Conservation (phyloP, 179 eudicot genomes). For the Patellifolia procumbens region DNA sequence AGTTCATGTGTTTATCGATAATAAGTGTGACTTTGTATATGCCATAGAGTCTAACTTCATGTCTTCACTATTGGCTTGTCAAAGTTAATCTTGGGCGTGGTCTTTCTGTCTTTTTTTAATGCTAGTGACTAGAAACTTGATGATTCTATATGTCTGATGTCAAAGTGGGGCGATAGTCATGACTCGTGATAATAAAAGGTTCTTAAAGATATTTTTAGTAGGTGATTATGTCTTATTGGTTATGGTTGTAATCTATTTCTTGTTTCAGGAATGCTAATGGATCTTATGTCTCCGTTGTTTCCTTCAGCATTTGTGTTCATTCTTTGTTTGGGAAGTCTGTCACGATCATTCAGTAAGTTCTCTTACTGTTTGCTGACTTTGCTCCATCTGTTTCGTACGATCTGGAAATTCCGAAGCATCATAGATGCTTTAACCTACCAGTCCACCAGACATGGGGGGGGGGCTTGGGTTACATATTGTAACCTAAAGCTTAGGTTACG, state of each 20-base stretch:
- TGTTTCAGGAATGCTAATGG: constrained; percentile 97
- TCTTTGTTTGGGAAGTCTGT: constrained; percentile 95
- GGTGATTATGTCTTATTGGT: constrained; percentile 4
- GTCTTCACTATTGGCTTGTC: background rate
- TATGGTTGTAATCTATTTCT: constrained; percentile 15
- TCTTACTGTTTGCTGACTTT: background rate
- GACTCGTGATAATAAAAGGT: no score
- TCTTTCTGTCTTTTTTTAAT: background rate
- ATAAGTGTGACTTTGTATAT: background rate
- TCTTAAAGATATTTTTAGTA: background rate
- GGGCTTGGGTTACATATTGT: background rate
- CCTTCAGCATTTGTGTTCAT: constrained; percentile 92
- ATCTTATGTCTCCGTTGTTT: constrained; percentile 92
- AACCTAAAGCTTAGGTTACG: background rate
- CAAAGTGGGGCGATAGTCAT: background rate
- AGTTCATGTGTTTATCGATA: background rate
- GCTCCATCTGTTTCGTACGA: constrained; percentile 3
- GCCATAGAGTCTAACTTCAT: no score
- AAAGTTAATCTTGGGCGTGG: background rate
- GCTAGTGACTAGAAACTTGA: background rate
- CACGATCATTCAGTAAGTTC: constrained; percentile 94
- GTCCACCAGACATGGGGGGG: background rate
- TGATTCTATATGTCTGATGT: background rate
- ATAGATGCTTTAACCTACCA: background rate
- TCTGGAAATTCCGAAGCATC: background rate